Evolutionary conservation across 2,329 filamentous ascomycete species (phyloP).

Genomic region (Fusarium floridanum): DNA sequence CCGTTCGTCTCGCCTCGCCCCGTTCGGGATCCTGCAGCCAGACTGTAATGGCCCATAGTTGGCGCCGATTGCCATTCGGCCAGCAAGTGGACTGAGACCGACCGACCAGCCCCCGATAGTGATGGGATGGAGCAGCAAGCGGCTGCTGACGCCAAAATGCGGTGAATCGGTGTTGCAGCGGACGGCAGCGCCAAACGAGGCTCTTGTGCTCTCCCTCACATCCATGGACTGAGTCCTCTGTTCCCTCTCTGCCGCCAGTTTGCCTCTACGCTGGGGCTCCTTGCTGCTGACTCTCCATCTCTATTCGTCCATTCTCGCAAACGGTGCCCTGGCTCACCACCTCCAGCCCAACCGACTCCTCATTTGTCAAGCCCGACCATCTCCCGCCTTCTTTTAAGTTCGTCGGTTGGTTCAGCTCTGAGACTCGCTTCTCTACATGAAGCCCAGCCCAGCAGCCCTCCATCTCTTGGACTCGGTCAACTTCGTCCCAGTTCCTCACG

Average conservation of each 20-base stretch:
- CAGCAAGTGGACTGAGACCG: constrained; percentile 29
- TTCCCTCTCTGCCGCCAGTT: constrained; percentile 24
- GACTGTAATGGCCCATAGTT: constrained; percentile 40
- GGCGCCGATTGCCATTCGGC: constrained; percentile 34
- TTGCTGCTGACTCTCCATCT: constrained; percentile 26
- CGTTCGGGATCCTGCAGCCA: constrained; percentile 42
- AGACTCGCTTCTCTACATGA: constrained; percentile 9
- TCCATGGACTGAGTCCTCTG: constrained; percentile 7
- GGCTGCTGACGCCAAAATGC: constrained; percentile 46
- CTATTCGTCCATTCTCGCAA: constrained; percentile 42
- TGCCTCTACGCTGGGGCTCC: constrained; percentile 27
- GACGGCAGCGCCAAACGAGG: constrained; percentile 35
- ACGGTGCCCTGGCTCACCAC: constrained; percentile 38
- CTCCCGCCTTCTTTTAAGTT: constrained; percentile 40
- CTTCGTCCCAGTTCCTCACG: constrained; percentile 36
- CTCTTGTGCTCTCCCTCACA: constrained; percentile 28
- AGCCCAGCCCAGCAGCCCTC: constrained; percentile 17
- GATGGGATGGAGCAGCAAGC: constrained; percentile 29
- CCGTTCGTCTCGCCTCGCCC: constrained; percentile 38
- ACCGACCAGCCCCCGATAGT: constrained; percentile 35
- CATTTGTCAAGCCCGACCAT: constrained; percentile 34
- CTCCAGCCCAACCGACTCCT: constrained; percentile 36
- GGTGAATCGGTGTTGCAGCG: constrained; percentile 43
- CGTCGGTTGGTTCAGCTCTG: constrained; percentile 18
- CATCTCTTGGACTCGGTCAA: constrained; percentile 31